Percentiles rank a stretch among this genome's conserved stretches.
Evolutionary conservation across 1,284 basidiomycete species (phyloP).

Genomic region (Puccinia polysora): DNA sequence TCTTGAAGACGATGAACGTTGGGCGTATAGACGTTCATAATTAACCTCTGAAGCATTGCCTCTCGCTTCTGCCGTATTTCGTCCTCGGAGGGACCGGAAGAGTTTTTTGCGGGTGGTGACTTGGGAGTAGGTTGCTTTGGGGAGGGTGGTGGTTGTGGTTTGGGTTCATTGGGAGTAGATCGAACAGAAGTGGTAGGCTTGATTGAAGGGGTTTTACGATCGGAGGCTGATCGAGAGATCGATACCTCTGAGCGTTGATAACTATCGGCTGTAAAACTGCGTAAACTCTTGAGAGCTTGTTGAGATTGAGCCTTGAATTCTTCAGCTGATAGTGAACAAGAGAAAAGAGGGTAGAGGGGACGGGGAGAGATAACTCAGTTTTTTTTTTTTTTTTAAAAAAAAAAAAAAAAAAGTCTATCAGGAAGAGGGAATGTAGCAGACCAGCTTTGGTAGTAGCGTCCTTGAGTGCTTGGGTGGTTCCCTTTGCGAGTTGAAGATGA

Average conservation of each 20-base stretch:
- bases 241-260: slow-evolving; percentile 23
- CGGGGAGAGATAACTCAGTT: background rate
- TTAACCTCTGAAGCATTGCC: slow-evolving; percentile 5
- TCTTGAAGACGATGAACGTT: background rate
- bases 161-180: background rate
- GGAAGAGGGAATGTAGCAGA: background rate
- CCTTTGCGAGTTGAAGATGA: slow-evolving; percentile 20
- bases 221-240: slow-evolving; percentile 1
- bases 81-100: background rate
- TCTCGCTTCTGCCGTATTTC: slow-evolving; percentile 15
- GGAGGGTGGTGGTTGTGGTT: background rate
- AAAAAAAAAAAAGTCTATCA: background rate
- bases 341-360: background rate
- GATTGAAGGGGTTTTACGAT: background rate
- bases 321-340: background rate
- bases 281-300: slow-evolving; percentile 23
- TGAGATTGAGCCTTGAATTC: slow-evolving; percentile 33
- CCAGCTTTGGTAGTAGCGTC: slow-evolving; percentile 27
- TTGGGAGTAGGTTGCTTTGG: background rate
- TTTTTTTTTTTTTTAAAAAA: background rate
- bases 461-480: slow-evolving; percentile 29
- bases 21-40: slow-evolving; percentile 18
- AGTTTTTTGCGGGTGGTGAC: no score
- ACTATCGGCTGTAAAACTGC: slow-evolving; percentile 12
- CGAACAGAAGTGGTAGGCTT: background rate